These are phyloP conservation scores for Cucurbita pepo DNA, from an alignment of 306 rosid genomes.

Conservation along the genomic window DNA sequence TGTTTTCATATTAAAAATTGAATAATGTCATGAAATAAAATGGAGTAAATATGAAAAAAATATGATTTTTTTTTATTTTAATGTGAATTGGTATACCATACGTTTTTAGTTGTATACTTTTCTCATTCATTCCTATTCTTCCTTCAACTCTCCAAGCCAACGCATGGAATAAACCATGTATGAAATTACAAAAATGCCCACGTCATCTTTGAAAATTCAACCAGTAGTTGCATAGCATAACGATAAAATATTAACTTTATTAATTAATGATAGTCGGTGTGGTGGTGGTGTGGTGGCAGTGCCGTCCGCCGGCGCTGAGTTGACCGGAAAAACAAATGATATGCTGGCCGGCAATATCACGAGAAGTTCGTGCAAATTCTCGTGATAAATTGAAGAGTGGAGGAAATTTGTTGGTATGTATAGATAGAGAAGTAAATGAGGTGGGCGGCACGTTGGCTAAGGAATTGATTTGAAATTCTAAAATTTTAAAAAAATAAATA, in stretches of 20 bases:
- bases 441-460: constrained; percentile 8
- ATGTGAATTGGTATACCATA: not conserved
- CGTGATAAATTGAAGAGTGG: constrained; percentile 18
- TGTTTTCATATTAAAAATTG: too few species aligned
- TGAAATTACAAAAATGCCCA: constrained; percentile 2
- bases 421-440: not conserved
- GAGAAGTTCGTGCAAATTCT: constrained; percentile 9
- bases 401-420: not conserved
- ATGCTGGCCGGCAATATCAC: constrained; percentile 11
- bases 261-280: not conserved
- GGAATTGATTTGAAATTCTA: not conserved
- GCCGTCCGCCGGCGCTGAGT: constrained; percentile 14
- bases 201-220: not conserved
- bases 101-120: not conserved
- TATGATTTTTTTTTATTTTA: not conserved
- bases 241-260: not conserved
- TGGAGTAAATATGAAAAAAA: not conserved
- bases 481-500: not conserved
- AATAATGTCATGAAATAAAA: too few species aligned
- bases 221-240: not conserved
- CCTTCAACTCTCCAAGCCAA: constrained; percentile 3
- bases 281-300: constrained; percentile 14
- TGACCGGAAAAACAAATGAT: constrained; percentile 9
- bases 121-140: not conserved
- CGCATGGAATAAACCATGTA: constrained; percentile 16